Base-by-base conservation (phyloP, 2,329 filamentous ascomycete species). In the Pseudogymnoascus sp. region DNA sequence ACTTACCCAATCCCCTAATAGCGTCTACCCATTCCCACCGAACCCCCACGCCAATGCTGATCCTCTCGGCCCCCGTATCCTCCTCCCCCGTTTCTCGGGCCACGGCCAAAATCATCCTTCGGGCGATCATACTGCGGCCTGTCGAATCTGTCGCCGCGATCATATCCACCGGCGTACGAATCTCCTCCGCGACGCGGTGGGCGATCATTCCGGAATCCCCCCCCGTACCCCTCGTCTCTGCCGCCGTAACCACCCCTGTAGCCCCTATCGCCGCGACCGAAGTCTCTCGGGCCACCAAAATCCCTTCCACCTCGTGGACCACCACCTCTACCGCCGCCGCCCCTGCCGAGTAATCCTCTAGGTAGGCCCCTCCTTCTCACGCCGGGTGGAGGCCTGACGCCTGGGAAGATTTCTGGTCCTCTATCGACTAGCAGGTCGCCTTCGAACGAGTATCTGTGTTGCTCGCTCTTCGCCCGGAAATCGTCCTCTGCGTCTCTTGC, bases 401-500 rank as follows among this genome's bases (percentile, higher is more conserved):
- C 85, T 59, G 84, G 77, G 70, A 88, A 88, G 38, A 87, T 85
- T 72, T 92, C 89, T 14, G 84, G 84, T 12, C 89, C 89, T 62
- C 87, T 81, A 72, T 92, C 88, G 49, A 92, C 88, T 62, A 92
- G 85, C 5, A 75, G 71, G 65, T 87, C 84, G 0, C 79, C 81
- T 72, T 91, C 88, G 68, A 92, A 92, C 0, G 87, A 88, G 72
- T 90, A 91, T 34, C 89, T 81, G 71, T 89, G 59, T 18, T 60
- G 34, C 36, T 60, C 59, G 34, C 59, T 60, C 36, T 42, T 60
- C 6, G 86, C 75, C 84, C 84, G 61, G 84, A 83, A 61, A 84
- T 80, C 61, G 5, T 43, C 40, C n/a, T 62, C 60, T 28, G 60
- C 46, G 38, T 53, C 46, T 34, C 36, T 38, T 2, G 59, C 34